Base-by-base conservation (phyloP, 2,329 filamentous ascomycete species). In the Escovopsis sp. region DNA sequence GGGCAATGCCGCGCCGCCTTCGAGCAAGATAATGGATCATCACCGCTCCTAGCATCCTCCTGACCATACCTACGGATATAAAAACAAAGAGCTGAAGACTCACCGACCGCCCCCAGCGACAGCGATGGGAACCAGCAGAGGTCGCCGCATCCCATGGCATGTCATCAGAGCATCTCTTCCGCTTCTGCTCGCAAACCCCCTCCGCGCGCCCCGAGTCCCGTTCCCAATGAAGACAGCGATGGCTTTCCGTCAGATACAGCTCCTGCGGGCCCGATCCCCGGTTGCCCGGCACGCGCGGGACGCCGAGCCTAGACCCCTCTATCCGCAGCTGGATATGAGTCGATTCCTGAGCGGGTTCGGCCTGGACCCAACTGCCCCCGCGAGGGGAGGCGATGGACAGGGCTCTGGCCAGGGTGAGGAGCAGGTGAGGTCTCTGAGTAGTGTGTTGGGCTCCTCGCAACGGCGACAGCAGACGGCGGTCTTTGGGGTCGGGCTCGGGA, bases 251-350 rank as follows among this genome's bases (percentile, higher is more conserved):
- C 39, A 40, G 5, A 42, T 59, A 25, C 62, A 59, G 60, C 53
- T 47, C 34, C 54, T 52, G 15, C 48, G 47, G 16, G 43, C 46
- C 27, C 20, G 57, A 56, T 20, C 55, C 62, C 39, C 52, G 56
- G 6, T 61, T 61, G 46, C 48, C 53, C 1, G 45, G 53, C 11
- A 48, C 45, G 38, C 45, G 27, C 20, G 20, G 27, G 27, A 30
- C 27, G 27, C 27, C 39, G 47, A 34, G 35, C 43, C n/a, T 37
- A 48, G 39, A 32, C 42, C 47, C 3, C 27, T 51, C 2, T 60
- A 57, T 43, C 56, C 54, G 12, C 40, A 44, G 25, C 39, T 58
- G 31, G 50, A 56, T 27, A 37, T 50, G 34, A 38, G 49, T 39
- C 53, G 55, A 14, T 56, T 55, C 25, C n/a, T 56, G 7, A 51